A percentile compares a stretch with the other conserved stretches of the same genome.
phyloP scores from a whole-genome alignment of 805 yeast species.

The Pichia pseudocactophila region DNA sequence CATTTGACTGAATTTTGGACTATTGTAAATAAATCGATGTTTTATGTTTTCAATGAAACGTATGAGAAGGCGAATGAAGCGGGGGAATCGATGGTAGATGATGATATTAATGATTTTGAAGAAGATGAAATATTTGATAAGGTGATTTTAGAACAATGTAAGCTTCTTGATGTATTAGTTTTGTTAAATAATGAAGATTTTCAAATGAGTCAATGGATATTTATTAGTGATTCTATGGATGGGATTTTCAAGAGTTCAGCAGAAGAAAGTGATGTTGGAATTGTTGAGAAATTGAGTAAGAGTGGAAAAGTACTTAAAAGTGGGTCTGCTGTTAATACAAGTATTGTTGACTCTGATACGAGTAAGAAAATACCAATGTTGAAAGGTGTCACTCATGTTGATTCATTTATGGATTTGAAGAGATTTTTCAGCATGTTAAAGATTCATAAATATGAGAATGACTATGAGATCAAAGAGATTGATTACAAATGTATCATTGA shows the following conservation, averaged over 20 bases:
- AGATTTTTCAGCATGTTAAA: slow-evolving; percentile 61
- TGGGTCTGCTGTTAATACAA: slow-evolving; percentile 4
- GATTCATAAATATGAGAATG: slow-evolving; percentile 54
- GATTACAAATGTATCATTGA: slow-evolving; percentile 40
- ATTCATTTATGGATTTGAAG: slow-evolving; percentile 39
- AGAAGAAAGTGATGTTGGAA: slow-evolving; percentile 20
- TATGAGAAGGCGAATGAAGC: slow-evolving; percentile 1
- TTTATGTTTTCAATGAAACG: slow-evolving; percentile 32
- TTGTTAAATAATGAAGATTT: slow-evolving; percentile 68
- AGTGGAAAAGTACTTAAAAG: slow-evolving; percentile 8
- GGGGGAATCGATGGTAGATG: too few relatives aligned
- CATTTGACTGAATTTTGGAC: slow-evolving; percentile 69
- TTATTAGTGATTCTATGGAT: slow-evolving; percentile 49
- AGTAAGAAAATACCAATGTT: slow-evolving; percentile 36
- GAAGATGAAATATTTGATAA: slow-evolving; percentile 26
- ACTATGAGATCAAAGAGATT: slow-evolving; percentile 40
- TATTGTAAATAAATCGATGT: slow-evolving; percentile 52
- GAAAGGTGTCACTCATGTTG: slow-evolving; percentile 32
- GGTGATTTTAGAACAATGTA: slow-evolving; percentile 53
- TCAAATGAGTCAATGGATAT: slow-evolving; percentile 76
- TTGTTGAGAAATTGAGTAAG: slow-evolving; percentile 28
- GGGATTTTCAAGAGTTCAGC: slow-evolving; percentile 20
- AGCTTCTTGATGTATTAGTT: slow-evolving; percentile 67
- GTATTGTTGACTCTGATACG: slow-evolving; percentile 8
- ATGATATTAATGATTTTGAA: slow-evolving; percentile 8